These are phyloP conservation scores for Nakaseomyces nivariensis DNA, from an alignment of 1,139 yeast genomes.

Conservation along the genomic window DNA sequence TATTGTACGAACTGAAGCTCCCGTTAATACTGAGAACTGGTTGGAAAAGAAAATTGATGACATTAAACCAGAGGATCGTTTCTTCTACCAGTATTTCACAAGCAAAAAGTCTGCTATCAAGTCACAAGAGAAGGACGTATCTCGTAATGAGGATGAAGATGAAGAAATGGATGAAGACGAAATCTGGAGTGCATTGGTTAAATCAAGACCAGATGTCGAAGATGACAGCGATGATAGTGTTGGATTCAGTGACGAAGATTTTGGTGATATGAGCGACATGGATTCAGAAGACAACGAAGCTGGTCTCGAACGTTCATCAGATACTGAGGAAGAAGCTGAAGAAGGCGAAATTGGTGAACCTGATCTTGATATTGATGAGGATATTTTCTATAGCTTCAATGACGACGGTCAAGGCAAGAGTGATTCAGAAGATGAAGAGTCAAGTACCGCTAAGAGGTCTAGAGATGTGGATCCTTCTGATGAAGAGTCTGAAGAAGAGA, in stretches of 20 bases:
- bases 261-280: constrained; percentile 24
- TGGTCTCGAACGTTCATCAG: constrained; percentile 18
- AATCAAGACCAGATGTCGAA: constrained; percentile 75
- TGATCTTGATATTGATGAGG: constrained; percentile 7
- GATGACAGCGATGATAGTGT: constrained; percentile 43
- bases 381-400: constrained; percentile 9
- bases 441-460: constrained; percentile 12
- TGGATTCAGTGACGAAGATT: constrained; percentile 28
- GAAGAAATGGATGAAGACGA: constrained; percentile 65
- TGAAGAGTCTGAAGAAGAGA: constrained; percentile 16
- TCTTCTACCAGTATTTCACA: constrained; percentile 81
- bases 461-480: constrained; percentile 11
- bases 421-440: constrained; percentile 20
- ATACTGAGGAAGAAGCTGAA: constrained; percentile 19
- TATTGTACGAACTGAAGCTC: constrained; percentile 37
- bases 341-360: not conserved
- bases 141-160: constrained; percentile 34
- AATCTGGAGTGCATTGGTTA: constrained; percentile 82
- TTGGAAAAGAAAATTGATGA: constrained; percentile 50
- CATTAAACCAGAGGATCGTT: constrained; percentile 78
- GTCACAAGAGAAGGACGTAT: constrained; percentile 30
- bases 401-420: constrained; percentile 20
- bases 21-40: constrained; percentile 85
- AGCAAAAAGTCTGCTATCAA: constrained; percentile 41
- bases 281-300: constrained; percentile 28